phyloP scores from a whole-genome alignment of 306 rosid species.

The Dicorynia guianensis region DNA sequence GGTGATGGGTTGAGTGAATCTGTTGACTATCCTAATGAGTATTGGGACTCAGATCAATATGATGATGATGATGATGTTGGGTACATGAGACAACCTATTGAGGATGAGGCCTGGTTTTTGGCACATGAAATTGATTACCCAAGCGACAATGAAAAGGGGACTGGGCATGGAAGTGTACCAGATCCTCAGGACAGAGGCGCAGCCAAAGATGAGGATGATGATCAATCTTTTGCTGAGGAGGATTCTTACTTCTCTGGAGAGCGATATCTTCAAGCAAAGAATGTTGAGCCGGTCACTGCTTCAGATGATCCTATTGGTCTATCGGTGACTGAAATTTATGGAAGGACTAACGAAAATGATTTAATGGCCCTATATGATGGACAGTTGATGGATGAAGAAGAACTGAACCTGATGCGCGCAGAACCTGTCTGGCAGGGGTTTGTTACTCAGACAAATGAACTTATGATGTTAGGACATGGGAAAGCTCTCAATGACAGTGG shows the following conservation, averaged over 20 bases:
- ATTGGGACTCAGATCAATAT: slow-evolving; percentile 99
- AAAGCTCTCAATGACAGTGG: slow-evolving; percentile 65
- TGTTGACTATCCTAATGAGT: slow-evolving; percentile 87
- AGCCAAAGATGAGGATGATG: slow-evolving; percentile 90
- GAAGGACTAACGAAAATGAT: slow-evolving; percentile 67
- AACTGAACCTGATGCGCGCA: slow-evolving; percentile 80
- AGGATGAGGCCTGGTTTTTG: slow-evolving; percentile 98
- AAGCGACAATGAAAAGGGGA: slow-evolving; percentile 95
- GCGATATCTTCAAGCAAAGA: slow-evolving; percentile 76
- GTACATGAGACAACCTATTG: slow-evolving; percentile 97
- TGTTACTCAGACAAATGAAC: slow-evolving; percentile 83
- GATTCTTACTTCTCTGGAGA: slow-evolving; percentile 95
- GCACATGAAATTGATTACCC: slow-evolving; percentile 99
- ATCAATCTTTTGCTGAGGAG: slow-evolving; percentile 96
- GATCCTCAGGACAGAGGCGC: slow-evolving; percentile 82
- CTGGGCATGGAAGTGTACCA: slow-evolving; percentile 85
- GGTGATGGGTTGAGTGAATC: slow-evolving; percentile 96
- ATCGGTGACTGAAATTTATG: slow-evolving; percentile 75
- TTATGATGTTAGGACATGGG: slow-evolving; percentile 79
- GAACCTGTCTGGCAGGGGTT: slow-evolving; percentile 98
- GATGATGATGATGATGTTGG: slow-evolving; percentile 96
- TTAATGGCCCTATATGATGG: slow-evolving; percentile 88
- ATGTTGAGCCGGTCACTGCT: slow-evolving; percentile 68
- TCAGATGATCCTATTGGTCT: slow-evolving; percentile 78
- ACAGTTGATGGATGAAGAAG: slow-evolving; percentile 90